Conservation (phyloP, 139 green algal genomes). For the Astrephomene gubernaculifera region DNA sequence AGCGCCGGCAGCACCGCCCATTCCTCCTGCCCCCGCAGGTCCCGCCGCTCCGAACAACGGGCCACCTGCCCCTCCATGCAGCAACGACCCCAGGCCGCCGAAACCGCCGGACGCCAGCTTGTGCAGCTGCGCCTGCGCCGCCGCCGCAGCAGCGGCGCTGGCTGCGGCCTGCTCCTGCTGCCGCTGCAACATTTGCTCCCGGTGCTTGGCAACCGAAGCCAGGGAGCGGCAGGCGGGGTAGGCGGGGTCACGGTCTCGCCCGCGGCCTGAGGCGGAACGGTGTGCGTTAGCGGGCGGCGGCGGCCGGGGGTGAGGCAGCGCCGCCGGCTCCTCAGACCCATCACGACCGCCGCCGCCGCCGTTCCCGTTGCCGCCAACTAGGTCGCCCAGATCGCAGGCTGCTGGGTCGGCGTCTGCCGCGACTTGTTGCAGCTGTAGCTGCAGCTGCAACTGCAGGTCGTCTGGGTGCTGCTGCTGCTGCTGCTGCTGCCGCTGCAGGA, state of each 20-base stretch:
- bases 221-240: background rate
- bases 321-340: background rate
- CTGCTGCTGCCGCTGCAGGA: background rate
- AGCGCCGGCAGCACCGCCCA: too few relatives aligned
- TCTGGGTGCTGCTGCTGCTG: background rate
- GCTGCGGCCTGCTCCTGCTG: background rate
- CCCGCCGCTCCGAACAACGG: slow-evolving; percentile 10
- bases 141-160: background rate
- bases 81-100: background rate
- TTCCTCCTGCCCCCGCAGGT: too few relatives aligned
- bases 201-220: slow-evolving; percentile 3
- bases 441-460: background rate
- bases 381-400: too few relatives aligned
- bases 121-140: slow-evolving; percentile 11
- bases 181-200: slow-evolving; percentile 3
- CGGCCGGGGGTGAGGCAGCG: background rate
- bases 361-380: too few relatives aligned
- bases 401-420: too few relatives aligned
- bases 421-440: too few relatives aligned
- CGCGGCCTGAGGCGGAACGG: background rate
- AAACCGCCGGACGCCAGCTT: background rate
- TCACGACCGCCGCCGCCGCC: background rate
- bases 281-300: background rate
- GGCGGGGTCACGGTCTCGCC: too few relatives aligned
- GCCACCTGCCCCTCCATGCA: background rate